Evolutionary conservation across 371 early-diverging fungal species (phyloP).

Genomic region (Umbelopsis sp.): DNA sequence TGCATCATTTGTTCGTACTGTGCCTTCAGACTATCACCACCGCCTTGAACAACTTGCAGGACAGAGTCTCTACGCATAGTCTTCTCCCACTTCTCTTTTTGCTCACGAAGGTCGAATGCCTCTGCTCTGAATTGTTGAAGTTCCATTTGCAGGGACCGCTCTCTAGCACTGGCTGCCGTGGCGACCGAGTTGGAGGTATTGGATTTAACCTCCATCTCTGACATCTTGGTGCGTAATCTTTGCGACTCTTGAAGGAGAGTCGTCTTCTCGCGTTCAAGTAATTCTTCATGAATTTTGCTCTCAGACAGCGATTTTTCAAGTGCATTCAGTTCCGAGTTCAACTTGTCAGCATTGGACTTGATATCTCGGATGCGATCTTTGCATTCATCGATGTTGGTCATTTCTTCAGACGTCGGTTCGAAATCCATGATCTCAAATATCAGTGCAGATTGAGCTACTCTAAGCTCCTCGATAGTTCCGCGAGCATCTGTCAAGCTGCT

Average conservation of each 20-base stretch:
- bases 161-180: conserved; percentile 25
- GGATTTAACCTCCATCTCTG: conserved; percentile 35
- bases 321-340: conserved; percentile 17
- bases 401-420: background rate
- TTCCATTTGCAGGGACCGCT: conserved; percentile 29
- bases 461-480: background rate
- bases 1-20: conserved; percentile 50
- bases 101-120: conserved; percentile 27
- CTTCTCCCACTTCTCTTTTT: conserved; percentile 40
- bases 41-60: conserved; percentile 35
- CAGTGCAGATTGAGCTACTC: conserved; percentile 1
- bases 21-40: conserved; percentile 28
- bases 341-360: conserved; percentile 18
- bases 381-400: background rate
- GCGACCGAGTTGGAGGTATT: conserved; percentile 35
- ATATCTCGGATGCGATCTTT: background rate
- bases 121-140: conserved; percentile 39
- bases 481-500: background rate
- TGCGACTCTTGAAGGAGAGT: conserved; percentile 22
- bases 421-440: background rate
- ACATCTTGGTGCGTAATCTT: conserved; percentile 25
- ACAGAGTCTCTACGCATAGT: conserved; percentile 39
- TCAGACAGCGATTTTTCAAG: conserved; percentile 18
- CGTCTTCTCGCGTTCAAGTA: conserved; percentile 24
- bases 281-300: conserved; percentile 21